A percentile compares a stretch with the other conserved stretches of the same genome.
Conservation (phyloP, 2,329 filamentous ascomycete genomes). For the Xylariaceae sp. region DNA sequence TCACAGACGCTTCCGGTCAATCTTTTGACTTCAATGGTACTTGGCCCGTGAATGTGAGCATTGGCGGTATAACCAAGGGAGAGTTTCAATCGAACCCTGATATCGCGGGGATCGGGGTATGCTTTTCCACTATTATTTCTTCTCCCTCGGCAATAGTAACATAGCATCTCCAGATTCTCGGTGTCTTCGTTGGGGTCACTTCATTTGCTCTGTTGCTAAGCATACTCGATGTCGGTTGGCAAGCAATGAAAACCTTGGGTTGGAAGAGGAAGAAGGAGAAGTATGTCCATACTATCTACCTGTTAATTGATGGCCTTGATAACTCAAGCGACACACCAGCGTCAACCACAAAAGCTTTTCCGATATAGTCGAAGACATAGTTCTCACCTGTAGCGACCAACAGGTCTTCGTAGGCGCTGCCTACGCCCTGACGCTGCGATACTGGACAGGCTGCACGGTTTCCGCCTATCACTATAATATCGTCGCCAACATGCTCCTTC, state of each 20-base stretch:
- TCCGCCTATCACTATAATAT: conserved; percentile 37
- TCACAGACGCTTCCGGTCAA: conserved; percentile 2
- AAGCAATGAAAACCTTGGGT: conserved; percentile 9
- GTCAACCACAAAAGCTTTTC: conserved; percentile 19
- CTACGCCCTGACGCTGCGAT: conserved; percentile 33
- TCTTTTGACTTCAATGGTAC: conserved; percentile 5
- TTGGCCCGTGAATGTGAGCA: conserved; percentile 11
- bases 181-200: conserved; percentile 23
- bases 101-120: conserved; percentile 25
- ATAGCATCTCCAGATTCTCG: conserved; percentile 23
- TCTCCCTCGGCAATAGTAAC: neutral
- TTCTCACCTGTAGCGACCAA: conserved; percentile 34
- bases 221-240: conserved; percentile 15
- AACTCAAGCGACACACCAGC: neutral
- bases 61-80: conserved; percentile 33
- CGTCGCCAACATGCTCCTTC: conserved; percentile 33
- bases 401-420: conserved; percentile 37
- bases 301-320: neutral
- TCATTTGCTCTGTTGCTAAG: conserved; percentile 18
- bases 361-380: conserved; percentile 30
- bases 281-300: conserved; percentile 11
- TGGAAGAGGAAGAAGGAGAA: conserved; percentile 8
- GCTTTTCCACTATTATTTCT: neutral
- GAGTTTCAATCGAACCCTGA: conserved; percentile 21
- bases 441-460: conserved; percentile 31